A percentile compares a stretch with the other conserved stretches of the same genome.
Evolutionary conservation across 805 yeast genomes (phyloP).

Genomic region (Henningerozyma blattae): DNA sequence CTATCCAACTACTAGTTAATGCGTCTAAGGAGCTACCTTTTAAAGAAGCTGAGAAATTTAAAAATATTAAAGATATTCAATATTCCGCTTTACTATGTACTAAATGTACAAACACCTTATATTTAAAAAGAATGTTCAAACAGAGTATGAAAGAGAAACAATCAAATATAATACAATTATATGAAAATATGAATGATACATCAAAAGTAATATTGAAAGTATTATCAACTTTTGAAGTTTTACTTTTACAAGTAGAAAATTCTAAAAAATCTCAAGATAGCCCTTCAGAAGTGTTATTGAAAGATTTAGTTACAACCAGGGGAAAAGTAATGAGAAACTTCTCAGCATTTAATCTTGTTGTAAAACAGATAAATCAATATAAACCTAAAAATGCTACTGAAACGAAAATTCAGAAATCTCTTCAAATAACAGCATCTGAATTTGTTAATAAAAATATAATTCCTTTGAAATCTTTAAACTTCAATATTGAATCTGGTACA

Average conservation of each 20-base stretch:
- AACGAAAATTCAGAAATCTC: conserved; percentile 35
- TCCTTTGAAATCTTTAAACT: conserved; percentile 49
- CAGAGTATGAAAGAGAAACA: conserved; percentile 28
- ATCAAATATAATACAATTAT: conserved; percentile 29
- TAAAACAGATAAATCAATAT: conserved; percentile 31
- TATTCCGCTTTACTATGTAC: conserved; percentile 49
- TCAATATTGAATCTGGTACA: conserved; percentile 2
- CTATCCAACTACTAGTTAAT: conserved; percentile 25
- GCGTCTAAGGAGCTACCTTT: conserved; percentile 18
- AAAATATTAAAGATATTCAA: conserved; percentile 14
- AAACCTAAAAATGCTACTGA: conserved; percentile 32
- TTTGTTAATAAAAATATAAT: conserved; percentile 60
- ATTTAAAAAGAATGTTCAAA: conserved; percentile 39
- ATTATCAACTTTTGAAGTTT: conserved; percentile 33
- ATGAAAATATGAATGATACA: conserved; percentile 29
- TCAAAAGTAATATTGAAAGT: conserved; percentile 27
- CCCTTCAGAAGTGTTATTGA: conserved; percentile 20
- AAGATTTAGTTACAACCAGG: conserved; percentile 31
- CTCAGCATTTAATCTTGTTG: conserved; percentile 36
- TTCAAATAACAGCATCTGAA: conserved; percentile 42
- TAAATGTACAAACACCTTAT: conserved; percentile 52
- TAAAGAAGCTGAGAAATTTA: conserved; percentile 4
- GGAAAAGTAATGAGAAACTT: conserved; percentile 37
- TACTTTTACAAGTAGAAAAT: conserved; percentile 25
- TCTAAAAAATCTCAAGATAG: conserved; percentile 12